Conservation (phyloP, 78 protist genomes). For the Mantamonas sphyraenae region DNA sequence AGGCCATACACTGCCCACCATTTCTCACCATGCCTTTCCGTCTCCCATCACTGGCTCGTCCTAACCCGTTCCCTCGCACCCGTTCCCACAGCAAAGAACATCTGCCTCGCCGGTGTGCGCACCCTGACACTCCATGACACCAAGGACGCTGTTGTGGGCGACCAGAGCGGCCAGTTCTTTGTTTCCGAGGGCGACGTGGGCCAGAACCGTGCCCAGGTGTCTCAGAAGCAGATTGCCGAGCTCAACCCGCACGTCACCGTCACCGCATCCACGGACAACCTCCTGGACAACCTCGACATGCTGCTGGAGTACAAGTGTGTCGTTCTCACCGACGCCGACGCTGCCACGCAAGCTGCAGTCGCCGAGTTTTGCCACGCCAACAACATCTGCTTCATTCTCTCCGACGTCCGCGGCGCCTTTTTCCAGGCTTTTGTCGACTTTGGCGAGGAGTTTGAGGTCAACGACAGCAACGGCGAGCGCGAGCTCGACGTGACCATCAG, state of each 20-base stretch:
- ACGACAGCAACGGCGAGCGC: constrained; percentile 80
- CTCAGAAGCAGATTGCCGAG: constrained; percentile 51
- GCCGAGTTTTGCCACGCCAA: background rate
- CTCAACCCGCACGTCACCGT: constrained; percentile 82
- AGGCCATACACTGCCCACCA: background rate
- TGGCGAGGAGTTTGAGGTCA: constrained; percentile 65
- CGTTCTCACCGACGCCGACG: background rate
- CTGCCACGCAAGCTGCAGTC: background rate
- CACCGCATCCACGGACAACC: constrained; percentile 18
- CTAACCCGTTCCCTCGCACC: background rate
- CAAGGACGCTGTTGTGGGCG: constrained; percentile 27
- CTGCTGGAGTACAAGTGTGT: background rate
- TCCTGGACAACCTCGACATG: background rate
- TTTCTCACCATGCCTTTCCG: background rate
- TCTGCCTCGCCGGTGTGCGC: constrained; percentile 91
- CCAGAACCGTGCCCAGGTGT: constrained; percentile 43
- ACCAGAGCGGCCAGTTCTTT: constrained; percentile 78
- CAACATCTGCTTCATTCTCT: background rate
- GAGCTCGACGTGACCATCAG: constrained; percentile 54
- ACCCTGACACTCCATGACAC: constrained; percentile 83
- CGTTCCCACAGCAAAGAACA: constrained; percentile 86
- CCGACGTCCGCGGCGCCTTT: background rate
- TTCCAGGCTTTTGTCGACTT: constrained; percentile 68
- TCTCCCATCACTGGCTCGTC: too few relatives aligned
- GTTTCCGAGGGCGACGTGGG: constrained; percentile 77